These are phyloP conservation scores for Fraxinus cuspidata DNA, from an alignment of 257 asterid genomes.

Conservation along the genomic window DNA sequence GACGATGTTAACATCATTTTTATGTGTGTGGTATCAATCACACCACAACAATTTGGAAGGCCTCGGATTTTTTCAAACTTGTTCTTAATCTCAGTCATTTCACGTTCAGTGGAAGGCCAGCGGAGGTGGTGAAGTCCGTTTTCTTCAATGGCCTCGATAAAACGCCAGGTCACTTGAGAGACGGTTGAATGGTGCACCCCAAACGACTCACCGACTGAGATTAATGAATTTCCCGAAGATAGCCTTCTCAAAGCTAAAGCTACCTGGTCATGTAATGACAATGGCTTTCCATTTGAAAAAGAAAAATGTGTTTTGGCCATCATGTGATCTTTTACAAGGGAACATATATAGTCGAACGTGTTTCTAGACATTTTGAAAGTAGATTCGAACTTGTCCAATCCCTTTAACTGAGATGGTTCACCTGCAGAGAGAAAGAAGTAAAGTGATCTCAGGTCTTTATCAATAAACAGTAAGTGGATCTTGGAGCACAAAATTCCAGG, in stretches of 20 bases:
- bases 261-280: conserved; percentile 74
- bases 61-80: conserved; percentile 69
- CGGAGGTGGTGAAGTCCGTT: conserved; percentile 60
- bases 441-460: background rate
- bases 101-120: conserved; percentile 69
- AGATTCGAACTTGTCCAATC: conserved; percentile 49
- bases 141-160: conserved; percentile 79
- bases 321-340: conserved; percentile 72
- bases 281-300: conserved; percentile 60
- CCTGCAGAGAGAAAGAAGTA: conserved; percentile 39
- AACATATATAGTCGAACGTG: conserved; percentile 71
- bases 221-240: conserved; percentile 70
- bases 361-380: conserved; percentile 60
- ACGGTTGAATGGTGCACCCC: conserved; percentile 81
- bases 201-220: conserved; percentile 70
- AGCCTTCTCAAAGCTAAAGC: conserved; percentile 76
- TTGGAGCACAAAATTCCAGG: background rate
- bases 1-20: conserved; percentile 68
- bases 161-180: conserved; percentile 91
- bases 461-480: background rate
- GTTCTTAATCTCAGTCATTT: conserved; percentile 41
- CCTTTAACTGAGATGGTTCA: conserved; percentile 42
- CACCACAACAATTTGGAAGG: conserved; percentile 89
- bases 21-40: conserved; percentile 71
- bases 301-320: conserved; percentile 56